Evolutionary conservation across 495 filamentous ascomycete species (phyloP).

Genomic region (Daldinia loculata): DNA sequence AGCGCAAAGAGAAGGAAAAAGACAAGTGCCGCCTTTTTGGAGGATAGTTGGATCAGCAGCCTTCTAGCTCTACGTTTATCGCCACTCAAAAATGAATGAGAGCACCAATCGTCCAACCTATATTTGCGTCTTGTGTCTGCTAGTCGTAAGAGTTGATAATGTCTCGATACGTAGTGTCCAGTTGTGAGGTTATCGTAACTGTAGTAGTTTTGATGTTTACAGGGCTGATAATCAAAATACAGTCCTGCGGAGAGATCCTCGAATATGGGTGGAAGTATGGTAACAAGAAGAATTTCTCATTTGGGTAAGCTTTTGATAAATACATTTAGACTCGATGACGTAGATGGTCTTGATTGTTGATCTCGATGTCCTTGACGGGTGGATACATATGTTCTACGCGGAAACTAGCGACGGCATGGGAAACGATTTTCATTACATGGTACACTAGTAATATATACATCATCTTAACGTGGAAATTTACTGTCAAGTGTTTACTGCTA

Average conservation of each 20-base stretch:
- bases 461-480: background rate
- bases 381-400: background rate
- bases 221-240: background rate
- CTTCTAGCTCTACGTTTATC: conserved; percentile 33
- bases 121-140: background rate
- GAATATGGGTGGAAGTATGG: background rate
- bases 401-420: background rate
- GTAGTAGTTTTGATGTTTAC: background rate
- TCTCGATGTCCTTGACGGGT: background rate
- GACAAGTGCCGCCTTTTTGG: conserved; percentile 6
- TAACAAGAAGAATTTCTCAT: background rate
- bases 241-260: background rate
- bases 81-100: conserved; percentile 35
- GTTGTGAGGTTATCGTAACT: background rate
- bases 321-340: background rate
- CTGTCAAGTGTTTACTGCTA: background rate
- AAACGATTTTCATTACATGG: background rate
- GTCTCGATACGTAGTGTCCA: background rate
- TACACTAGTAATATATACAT: background rate
- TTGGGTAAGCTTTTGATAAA: background rate
- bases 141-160: background rate
- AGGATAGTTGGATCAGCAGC: conserved; percentile 32
- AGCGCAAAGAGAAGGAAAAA: conserved; percentile 14
- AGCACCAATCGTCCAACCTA: conserved; percentile 27
- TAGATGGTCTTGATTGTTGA: background rate